phyloP scores from a whole-genome alignment of 345 rosid species.

The rapeseed (Brassica napus) region DNA sequence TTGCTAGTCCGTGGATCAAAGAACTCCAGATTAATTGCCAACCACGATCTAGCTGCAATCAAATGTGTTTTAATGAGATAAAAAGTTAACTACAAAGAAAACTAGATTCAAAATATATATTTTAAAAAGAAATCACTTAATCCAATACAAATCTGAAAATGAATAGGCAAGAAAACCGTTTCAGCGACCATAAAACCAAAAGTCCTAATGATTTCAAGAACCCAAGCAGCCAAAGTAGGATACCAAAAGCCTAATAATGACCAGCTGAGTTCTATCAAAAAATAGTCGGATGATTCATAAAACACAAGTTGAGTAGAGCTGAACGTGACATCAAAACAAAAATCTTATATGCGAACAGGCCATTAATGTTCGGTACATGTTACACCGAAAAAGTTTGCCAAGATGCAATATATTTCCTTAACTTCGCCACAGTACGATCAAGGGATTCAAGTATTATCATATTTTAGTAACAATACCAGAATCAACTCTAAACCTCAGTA shows the following conservation, averaged over 20 bases:
- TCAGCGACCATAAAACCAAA: slow-evolving; percentile 9
- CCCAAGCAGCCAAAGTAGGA: slow-evolving; percentile 5
- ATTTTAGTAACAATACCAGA: slow-evolving; percentile 4
- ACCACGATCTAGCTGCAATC: slow-evolving; percentile 61
- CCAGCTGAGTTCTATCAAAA: not conserved
- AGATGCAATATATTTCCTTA: slow-evolving; percentile 18
- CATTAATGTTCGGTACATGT: not conserved
- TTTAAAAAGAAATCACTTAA: slow-evolving; percentile 4
- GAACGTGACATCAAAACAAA: slow-evolving; percentile 18
- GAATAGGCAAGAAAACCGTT: slow-evolving; percentile 6
- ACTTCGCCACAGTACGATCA: slow-evolving; percentile 4
- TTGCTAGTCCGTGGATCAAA: slow-evolving; percentile 72
- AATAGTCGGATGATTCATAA: slow-evolving; percentile 12
- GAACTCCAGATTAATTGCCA: slow-evolving; percentile 83
- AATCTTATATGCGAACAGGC: slow-evolving; percentile 2
- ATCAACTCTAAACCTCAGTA: slow-evolving; percentile 12
- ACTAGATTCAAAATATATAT: slow-evolving; percentile 5
- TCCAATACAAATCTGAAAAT: slow-evolving; percentile 14
- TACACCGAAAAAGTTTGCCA: slow-evolving; percentile 6
- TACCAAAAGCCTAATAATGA: slow-evolving; percentile 1
- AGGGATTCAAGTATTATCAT: slow-evolving; percentile 9
- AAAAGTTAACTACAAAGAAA: slow-evolving; percentile 24
- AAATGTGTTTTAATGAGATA: slow-evolving; percentile 21
- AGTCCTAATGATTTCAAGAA: slow-evolving; percentile 8
- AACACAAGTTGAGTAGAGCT: slow-evolving; percentile 15